Evolutionary conservation across 179 eudicot genomes (phyloP).

Genomic region (Pouteria campechiana): DNA sequence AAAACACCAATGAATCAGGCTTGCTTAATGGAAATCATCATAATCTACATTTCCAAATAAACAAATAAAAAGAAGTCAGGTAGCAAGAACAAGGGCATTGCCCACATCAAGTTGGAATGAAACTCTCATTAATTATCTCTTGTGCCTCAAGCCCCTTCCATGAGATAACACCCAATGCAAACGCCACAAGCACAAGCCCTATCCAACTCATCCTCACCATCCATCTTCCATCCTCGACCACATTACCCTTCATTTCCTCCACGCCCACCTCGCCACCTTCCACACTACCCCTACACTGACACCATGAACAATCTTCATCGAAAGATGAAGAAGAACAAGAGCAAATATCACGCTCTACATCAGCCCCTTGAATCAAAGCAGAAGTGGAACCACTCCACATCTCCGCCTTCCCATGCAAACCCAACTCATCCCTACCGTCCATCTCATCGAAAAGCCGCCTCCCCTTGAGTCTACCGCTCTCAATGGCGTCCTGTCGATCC

Average conservation of each 20-base stretch:
- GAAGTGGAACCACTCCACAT: too few relatives aligned
- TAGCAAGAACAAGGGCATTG: too few relatives aligned
- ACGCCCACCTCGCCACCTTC: background rate
- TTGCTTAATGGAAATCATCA: too few relatives aligned
- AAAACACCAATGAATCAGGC: too few relatives aligned
- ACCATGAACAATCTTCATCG: too few relatives aligned
- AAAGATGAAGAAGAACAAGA: background rate
- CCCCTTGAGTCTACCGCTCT: slow-evolving; percentile 5
- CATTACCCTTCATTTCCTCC: background rate
- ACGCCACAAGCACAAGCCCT: background rate
- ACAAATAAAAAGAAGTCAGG: too few relatives aligned
- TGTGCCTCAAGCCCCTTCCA: too few relatives aligned
- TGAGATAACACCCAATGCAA: background rate
- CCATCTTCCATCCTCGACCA: background rate
- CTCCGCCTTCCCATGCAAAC: background rate
- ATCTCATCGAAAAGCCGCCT: slow-evolving; percentile 4
- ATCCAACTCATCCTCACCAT: background rate
- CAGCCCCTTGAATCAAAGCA: background rate
- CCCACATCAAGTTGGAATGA: too few relatives aligned
- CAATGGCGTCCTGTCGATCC: slow-evolving; percentile 3
- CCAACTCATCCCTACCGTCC: background rate
- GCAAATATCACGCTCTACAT: background rate
- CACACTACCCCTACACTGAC: background rate
- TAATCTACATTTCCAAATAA: too few relatives aligned
- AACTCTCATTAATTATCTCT: too few relatives aligned